Conservation (phyloP, 139 green algal genomes). For the Chlorella sp. region DNA sequence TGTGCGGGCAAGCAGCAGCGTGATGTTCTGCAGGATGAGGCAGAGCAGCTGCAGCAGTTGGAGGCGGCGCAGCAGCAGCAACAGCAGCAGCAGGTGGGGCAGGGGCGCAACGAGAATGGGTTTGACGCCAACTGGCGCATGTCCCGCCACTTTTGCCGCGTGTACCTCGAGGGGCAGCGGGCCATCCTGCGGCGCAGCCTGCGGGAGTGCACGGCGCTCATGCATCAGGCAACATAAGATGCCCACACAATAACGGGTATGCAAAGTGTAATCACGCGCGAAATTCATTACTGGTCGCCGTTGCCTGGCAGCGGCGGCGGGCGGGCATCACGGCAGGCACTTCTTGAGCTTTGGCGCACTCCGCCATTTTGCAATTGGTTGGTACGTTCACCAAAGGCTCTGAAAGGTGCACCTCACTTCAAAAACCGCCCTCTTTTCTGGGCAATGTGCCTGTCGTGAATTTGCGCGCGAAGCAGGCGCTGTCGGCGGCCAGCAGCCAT, state of each 20-base stretch:
- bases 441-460: too few species aligned
- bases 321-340: too few species aligned
- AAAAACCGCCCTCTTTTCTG: too few species aligned
- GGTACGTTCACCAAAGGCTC: too few species aligned
- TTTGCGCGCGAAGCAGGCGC: not conserved
- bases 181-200: conserved; percentile 31
- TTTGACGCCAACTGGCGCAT: conserved; percentile 39
- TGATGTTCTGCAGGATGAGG: not conserved
- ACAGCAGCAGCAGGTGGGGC: not conserved
- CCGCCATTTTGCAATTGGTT: too few species aligned
- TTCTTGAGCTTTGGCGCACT: too few species aligned
- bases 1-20: not conserved
- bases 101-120: conserved; percentile 41
- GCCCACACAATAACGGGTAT: too few species aligned
- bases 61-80: not conserved
- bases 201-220: conserved; percentile 12
- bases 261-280: too few species aligned
- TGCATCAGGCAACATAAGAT: not conserved
- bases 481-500: not conserved
- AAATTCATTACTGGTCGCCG: too few species aligned
- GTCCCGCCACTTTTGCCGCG: conserved; percentile 28
- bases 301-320: too few species aligned
- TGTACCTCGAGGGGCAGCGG: conserved; percentile 40
- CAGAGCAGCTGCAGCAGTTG: not conserved
- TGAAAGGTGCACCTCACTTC: too few species aligned